Evolutionary conservation across 306 rosid species (phyloP).

Genomic region (Vigna mungo): DNA sequence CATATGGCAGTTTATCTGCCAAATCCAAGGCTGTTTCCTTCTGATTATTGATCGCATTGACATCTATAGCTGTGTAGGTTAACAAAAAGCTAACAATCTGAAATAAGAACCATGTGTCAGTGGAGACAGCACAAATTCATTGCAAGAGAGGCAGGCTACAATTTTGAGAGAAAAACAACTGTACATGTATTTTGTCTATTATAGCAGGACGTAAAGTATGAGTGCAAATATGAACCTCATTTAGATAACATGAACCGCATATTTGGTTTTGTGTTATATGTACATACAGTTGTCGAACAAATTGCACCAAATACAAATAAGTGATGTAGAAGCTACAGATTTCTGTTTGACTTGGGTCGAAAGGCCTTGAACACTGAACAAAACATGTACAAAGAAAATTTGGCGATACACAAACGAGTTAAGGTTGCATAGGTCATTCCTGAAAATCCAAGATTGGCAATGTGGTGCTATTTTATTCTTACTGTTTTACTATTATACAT

Average conservation of each 20-base stretch:
- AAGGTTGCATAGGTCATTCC: background rate
- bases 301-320: background rate
- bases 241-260: background rate
- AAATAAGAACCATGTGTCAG: slow-evolving; percentile 44
- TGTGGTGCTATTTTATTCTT: background rate
- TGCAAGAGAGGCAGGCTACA: background rate
- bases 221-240: background rate
- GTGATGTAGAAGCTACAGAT: background rate
- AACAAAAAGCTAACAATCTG: slow-evolving; percentile 74
- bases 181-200: slow-evolving; percentile 28
- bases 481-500: background rate
- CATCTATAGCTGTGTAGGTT: slow-evolving; percentile 55
- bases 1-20: slow-evolving; percentile 80
- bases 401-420: background rate
- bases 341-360: background rate
- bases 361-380: background rate
- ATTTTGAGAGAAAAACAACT: slow-evolving; percentile 2
- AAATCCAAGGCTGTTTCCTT: slow-evolving; percentile 89
- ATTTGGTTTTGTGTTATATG: background rate
- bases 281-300: background rate
- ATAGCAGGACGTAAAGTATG: background rate
- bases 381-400: background rate
- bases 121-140: background rate
- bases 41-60: slow-evolving; percentile 79
- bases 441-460: background rate